Conservation (phyloP, 805 yeast species). For the Pichia californica region DNA sequence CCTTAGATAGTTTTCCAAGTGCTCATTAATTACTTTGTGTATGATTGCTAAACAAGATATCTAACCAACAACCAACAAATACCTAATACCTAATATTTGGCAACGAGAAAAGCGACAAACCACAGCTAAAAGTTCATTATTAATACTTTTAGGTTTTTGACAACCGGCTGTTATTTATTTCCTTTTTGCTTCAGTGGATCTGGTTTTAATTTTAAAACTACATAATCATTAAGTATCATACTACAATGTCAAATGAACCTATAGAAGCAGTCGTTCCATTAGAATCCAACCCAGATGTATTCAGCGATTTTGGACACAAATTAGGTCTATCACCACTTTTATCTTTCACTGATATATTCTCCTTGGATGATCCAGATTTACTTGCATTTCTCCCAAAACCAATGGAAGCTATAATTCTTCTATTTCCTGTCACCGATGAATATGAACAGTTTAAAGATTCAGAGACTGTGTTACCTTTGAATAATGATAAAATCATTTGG, state of each 20-base stretch:
- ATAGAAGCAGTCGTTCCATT: constrained; percentile 62
- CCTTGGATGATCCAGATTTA: constrained; percentile 78
- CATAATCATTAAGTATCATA: too few species aligned
- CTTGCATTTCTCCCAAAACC: constrained; percentile 81
- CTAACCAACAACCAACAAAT: too few species aligned
- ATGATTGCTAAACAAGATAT: too few species aligned
- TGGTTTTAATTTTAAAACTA: too few species aligned
- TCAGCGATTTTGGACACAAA: constrained; percentile 57
- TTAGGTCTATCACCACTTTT: constrained; percentile 60
- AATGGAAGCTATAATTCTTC: constrained; percentile 60
- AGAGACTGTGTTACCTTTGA: not conserved
- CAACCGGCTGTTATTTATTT: too few species aligned
- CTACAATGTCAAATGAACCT: not conserved
- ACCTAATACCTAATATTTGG: too few species aligned
- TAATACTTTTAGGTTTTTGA: too few species aligned
- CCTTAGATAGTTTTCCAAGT: too few species aligned
- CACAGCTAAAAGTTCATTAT: too few species aligned
- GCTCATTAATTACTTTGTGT: too few species aligned
- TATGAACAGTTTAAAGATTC: constrained; percentile 46
- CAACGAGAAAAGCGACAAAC: too few species aligned
- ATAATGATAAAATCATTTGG: constrained; percentile 47
- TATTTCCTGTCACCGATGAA: constrained; percentile 69
- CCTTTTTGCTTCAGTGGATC: too few species aligned
- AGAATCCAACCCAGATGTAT: constrained; percentile 85
- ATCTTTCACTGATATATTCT: constrained; percentile 73